Evolutionary conservation across 2,329 filamentous ascomycete species (phyloP).

Genomic region (Berkeleyomyces basicola): DNA sequence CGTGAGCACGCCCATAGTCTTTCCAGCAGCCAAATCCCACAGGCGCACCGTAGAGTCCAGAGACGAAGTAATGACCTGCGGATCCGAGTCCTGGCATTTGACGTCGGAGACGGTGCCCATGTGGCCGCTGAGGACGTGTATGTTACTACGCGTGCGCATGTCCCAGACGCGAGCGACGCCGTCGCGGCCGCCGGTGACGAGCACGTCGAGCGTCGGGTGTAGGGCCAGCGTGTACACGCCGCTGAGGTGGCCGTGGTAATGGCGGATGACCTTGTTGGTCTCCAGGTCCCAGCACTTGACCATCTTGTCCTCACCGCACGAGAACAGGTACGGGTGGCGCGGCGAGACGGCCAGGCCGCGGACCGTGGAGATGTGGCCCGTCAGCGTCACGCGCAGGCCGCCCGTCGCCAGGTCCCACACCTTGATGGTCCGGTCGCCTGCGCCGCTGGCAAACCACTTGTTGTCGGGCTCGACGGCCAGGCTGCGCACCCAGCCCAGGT

Average conservation of each 20-base stretch:
- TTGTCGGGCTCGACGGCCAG: constrained; percentile 90
- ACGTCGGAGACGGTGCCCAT: constrained; percentile 79
- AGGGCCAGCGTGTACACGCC: constrained; percentile 86
- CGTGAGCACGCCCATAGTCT: constrained; percentile 87
- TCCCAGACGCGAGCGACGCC: constrained; percentile 95
- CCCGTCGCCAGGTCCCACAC: constrained; percentile 94
- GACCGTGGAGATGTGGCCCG: constrained; percentile 87
- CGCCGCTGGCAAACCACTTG: constrained; percentile 92
- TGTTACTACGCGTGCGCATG: constrained; percentile 89
- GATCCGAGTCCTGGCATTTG: constrained; percentile 88
- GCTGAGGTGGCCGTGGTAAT: constrained; percentile 93
- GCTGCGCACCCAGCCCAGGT: constrained; percentile 83
- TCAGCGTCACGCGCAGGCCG: constrained; percentile 67
- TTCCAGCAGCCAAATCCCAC: constrained; percentile 92
- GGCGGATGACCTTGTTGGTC: constrained; percentile 97
- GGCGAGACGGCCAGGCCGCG: constrained; percentile 83
- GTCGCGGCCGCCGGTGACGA: constrained; percentile 88
- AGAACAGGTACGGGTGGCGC: constrained; percentile 91
- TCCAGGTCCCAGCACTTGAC: constrained; percentile 99
- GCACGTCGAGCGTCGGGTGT: constrained; percentile 87
- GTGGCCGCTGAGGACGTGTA: constrained; percentile 85
- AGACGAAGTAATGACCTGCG: constrained; percentile 85
- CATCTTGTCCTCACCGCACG: constrained; percentile 98
- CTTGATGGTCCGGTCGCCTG: constrained; percentile 93
- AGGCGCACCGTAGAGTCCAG: constrained; percentile 81